These are phyloP conservation scores for Geranium rotundifolium DNA, from an alignment of 345 rosid species.

Conservation along the genomic window DNA sequence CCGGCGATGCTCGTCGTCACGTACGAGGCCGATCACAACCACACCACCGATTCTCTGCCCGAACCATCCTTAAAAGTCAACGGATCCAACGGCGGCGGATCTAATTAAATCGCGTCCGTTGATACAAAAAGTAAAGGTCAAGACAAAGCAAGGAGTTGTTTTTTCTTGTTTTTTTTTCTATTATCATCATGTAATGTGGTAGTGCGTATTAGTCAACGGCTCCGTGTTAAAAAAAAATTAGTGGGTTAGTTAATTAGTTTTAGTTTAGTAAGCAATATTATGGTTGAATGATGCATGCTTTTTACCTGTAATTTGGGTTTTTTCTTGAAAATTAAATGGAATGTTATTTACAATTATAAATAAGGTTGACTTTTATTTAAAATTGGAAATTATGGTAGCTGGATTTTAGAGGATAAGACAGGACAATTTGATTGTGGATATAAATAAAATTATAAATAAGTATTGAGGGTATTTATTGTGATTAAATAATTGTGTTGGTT, in stretches of 20 bases:
- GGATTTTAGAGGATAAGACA: too few relatives aligned
- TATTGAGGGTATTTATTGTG: too few relatives aligned
- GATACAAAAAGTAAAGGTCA: background rate
- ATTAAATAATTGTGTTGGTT: too few relatives aligned
- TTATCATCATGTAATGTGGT: too few relatives aligned
- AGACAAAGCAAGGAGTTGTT: background rate
- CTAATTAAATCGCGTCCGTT: background rate
- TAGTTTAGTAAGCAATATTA: too few relatives aligned
- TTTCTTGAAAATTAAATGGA: background rate
- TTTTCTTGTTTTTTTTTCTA: too few relatives aligned
- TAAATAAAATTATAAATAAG: too few relatives aligned
- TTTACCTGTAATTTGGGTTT: background rate
- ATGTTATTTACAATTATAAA: too few relatives aligned
- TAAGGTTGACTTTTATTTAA: background rate
- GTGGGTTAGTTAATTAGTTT: background rate
- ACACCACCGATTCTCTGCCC: constrained; percentile 4
- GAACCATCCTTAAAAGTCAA: background rate
- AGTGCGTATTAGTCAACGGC: background rate
- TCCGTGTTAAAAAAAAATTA: background rate
- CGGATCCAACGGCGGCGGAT: background rate
- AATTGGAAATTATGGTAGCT: too few relatives aligned
- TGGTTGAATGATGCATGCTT: too few relatives aligned
- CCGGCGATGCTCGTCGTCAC: constrained; percentile 72
- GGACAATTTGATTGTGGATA: too few relatives aligned
- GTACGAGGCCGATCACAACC: constrained; percentile 82